Percentiles rank a stretch among this genome's conserved stretches.
These are phyloP conservation scores for Talaromyces sp. DNA, from an alignment of 2,329 filamentous ascomycete species.

Conservation along the genomic window DNA sequence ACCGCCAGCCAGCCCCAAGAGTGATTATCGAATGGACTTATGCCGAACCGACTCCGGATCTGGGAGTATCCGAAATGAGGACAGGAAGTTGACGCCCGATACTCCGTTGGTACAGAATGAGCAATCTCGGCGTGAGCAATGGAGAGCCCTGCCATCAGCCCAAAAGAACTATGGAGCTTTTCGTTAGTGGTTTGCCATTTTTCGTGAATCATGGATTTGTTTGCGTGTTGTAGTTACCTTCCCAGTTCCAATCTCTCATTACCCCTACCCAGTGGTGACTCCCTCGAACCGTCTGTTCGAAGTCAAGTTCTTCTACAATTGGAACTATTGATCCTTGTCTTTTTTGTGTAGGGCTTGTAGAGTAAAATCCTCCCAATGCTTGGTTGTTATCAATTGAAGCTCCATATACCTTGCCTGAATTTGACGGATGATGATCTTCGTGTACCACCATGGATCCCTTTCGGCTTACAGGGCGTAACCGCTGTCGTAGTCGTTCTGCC, in stretches of 20 bases:
- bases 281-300: conserved; percentile 61
- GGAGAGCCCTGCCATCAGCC: conserved; percentile 16
- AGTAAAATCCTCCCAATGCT: not conserved
- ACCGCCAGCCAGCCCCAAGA: not conserved
- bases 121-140: not conserved
- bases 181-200: conserved; percentile 12
- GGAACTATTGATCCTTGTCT: conserved; percentile 27
- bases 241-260: conserved; percentile 69
- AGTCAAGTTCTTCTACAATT: conserved; percentile 46
- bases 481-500: conserved; percentile 33
- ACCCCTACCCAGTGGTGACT: conserved; percentile 64
- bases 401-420: not conserved
- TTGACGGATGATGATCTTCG: conserved; percentile 6
- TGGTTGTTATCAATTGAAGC: conserved; percentile 1
- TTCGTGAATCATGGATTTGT: not conserved
- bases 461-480: conserved; percentile 26
- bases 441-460: conserved; percentile 17
- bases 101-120: not conserved
- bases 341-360: conserved; percentile 15
- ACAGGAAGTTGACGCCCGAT: not conserved
- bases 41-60: not conserved
- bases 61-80: not conserved
- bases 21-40: not conserved
- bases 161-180: conserved; percentile 32
- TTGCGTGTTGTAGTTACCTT: conserved; percentile 49